Conservation (phyloP, 2,329 filamentous ascomycete species). For the Ceratocystis variospora region DNA sequence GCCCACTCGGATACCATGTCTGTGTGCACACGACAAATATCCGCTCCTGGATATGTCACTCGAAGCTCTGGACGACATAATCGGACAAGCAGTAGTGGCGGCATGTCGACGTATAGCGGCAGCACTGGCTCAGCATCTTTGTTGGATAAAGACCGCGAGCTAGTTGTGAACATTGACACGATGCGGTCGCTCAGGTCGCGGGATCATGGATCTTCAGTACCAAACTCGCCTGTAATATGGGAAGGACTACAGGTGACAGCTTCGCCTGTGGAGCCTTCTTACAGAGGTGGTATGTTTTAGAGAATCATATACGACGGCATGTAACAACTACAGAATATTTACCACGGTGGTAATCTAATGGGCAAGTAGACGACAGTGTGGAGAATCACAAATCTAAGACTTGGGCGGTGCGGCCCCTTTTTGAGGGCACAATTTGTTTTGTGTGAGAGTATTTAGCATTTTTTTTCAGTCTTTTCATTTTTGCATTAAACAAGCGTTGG, state of each 20-base stretch:
- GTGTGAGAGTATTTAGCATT: background rate
- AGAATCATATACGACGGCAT: background rate
- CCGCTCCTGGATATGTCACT: conserved; percentile 18
- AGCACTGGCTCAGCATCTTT: conserved; percentile 16
- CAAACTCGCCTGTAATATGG: conserved; percentile 4
- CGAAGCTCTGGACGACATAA: conserved; percentile 21
- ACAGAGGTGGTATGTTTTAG: background rate
- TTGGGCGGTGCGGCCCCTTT: background rate
- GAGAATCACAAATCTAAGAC: background rate
- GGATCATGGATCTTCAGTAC: conserved; percentile 1
- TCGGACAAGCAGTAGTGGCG: conserved; percentile 27
- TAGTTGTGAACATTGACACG: conserved; percentile 6
- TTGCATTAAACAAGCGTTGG: background rate
- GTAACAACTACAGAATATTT: background rate
- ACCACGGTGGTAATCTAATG: background rate
- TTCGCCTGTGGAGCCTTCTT: conserved; percentile 9
- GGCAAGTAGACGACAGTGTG: too few species aligned
- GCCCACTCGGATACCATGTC: conserved; percentile 18
- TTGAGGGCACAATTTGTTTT: background rate
- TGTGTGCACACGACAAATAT: conserved; percentile 21
- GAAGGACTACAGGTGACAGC: background rate
- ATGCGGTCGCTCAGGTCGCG: conserved; percentile 15
- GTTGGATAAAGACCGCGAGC: conserved; percentile 11
- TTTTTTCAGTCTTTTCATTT: background rate
- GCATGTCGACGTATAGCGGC: conserved; percentile 27